Percentiles rank a stretch among this genome's conserved stretches.
Evolutionary conservation across 2,329 filamentous ascomycete species (phyloP).

Genomic region (Trematosphaeria pertusa): DNA sequence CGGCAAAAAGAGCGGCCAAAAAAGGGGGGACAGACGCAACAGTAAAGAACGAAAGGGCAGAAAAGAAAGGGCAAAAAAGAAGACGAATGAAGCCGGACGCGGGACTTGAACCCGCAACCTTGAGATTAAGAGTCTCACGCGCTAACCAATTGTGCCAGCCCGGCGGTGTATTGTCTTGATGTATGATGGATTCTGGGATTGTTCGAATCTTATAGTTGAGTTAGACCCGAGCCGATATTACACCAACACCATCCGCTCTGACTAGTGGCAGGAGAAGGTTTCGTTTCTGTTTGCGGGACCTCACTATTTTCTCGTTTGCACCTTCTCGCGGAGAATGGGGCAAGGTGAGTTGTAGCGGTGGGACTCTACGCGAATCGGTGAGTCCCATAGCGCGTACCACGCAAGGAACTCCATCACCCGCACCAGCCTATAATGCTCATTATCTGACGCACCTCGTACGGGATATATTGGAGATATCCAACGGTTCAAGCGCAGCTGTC

Average conservation of each 20-base stretch:
- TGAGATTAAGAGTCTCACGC: slow-evolving; percentile 33
- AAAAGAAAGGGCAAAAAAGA: neutral
- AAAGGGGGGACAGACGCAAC: too few relatives aligned
- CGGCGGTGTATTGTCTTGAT: slow-evolving; percentile 11
- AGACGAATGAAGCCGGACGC: slow-evolving; percentile 4
- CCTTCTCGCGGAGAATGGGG: neutral
- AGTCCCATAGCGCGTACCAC: too few relatives aligned
- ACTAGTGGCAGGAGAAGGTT: neutral
- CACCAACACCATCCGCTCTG: neutral
- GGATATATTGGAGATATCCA: too few relatives aligned
- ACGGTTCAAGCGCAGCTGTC: too few relatives aligned
- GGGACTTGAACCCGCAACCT: slow-evolving; percentile 24
- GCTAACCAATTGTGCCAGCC: slow-evolving; percentile 30
- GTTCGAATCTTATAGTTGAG: neutral
- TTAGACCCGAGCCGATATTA: neutral
- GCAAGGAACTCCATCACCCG: too few relatives aligned
- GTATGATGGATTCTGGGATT: neutral
- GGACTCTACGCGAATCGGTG: too few relatives aligned
- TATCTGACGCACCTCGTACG: too few relatives aligned
- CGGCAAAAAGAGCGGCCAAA: too few relatives aligned
- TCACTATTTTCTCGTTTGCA: neutral
- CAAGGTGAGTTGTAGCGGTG: neutral
- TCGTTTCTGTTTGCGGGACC: neutral
- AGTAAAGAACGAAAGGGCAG: too few relatives aligned
- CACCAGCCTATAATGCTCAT: too few relatives aligned